Conservation (phyloP, 2,329 filamentous ascomycete species). For the Knufia fluminis region DNA sequence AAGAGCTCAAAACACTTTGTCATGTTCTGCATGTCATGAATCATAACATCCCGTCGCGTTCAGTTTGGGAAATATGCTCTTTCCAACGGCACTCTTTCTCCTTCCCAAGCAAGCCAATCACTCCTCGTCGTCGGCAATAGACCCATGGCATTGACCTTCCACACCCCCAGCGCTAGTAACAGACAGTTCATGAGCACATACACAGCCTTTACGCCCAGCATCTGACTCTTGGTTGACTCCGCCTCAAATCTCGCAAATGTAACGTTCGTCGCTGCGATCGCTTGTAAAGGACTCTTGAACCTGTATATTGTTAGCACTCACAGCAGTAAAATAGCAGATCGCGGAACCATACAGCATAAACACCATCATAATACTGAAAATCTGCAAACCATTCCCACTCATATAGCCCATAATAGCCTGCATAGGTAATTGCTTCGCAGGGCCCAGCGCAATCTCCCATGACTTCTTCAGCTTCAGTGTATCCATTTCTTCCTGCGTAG, state of each 20-base stretch:
- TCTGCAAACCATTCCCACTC: conserved; percentile 95
- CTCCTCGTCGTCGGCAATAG: conserved; percentile 89
- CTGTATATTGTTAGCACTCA: conserved; percentile 13
- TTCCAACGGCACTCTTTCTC: conserved; percentile 59
- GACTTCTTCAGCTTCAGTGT: conserved; percentile 96
- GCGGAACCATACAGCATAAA: conserved; percentile 55
- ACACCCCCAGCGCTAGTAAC: conserved; percentile 75
- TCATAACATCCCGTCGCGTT: background rate
- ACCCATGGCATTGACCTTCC: conserved; percentile 97
- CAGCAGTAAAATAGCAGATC: too few species aligned
- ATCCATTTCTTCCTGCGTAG: conserved; percentile 66
- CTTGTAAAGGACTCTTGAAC: conserved; percentile 91
- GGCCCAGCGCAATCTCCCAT: conserved; percentile 91
- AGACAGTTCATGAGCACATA: conserved; percentile 82
- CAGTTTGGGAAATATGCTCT: conserved; percentile 44
- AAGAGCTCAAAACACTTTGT: background rate
- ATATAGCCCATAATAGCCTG: conserved; percentile 99
- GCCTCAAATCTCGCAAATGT: conserved; percentile 90
- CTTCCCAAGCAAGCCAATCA: conserved; percentile 96
- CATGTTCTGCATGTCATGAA: background rate
- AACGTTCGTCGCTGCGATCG: conserved; percentile 69
- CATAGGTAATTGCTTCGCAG: conserved; percentile 92
- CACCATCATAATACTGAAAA: conserved; percentile 99
- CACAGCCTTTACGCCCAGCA: conserved; percentile 75
- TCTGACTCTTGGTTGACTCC: conserved; percentile 60